Conservation (phyloP, 208 protist genomes). For the Trypanosoma mega region DNA sequence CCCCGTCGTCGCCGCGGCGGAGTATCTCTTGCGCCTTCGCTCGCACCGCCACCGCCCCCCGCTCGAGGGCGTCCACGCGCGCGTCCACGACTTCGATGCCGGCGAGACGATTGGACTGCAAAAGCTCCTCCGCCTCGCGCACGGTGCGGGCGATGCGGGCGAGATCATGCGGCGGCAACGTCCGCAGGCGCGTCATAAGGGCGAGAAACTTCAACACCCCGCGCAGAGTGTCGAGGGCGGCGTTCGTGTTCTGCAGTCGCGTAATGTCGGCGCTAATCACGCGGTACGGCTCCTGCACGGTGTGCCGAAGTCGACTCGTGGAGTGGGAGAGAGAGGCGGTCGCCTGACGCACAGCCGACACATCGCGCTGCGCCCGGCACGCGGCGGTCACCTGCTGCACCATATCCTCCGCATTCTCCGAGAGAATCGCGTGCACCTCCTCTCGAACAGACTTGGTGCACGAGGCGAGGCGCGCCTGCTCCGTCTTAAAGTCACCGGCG, state of each 20-base stretch:
- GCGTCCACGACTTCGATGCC: slow-evolving; percentile 64
- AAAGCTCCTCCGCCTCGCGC: slow-evolving; percentile 63
- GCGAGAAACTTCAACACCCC: slow-evolving; percentile 50
- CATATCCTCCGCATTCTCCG: slow-evolving; percentile 57
- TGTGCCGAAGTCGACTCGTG: slow-evolving; percentile 47
- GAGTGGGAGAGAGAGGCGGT: slow-evolving; percentile 52
- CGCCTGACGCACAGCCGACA: slow-evolving; percentile 44
- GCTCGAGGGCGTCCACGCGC: slow-evolving; percentile 47
- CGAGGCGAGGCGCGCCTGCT: slow-evolving; percentile 49
- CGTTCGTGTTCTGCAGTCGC: slow-evolving; percentile 61
- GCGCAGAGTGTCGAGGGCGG: slow-evolving; percentile 47
- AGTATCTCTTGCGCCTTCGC: slow-evolving; percentile 57
- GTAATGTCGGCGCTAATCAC: slow-evolving; percentile 49
- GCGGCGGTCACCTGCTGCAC: slow-evolving; percentile 67
- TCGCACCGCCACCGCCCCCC: slow-evolving; percentile 43
- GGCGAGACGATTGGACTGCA: slow-evolving; percentile 30
- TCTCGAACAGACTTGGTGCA: slow-evolving; percentile 52
- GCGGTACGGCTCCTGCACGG: slow-evolving; percentile 67
- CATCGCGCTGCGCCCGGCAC: slow-evolving; percentile 47
- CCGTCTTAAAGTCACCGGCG: slow-evolving; percentile 30
- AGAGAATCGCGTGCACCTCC: slow-evolving; percentile 46
- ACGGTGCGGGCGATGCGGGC: slow-evolving; percentile 61
- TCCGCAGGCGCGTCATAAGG: slow-evolving; percentile 49
- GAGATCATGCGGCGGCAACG: slow-evolving; percentile 33
- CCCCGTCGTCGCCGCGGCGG: not conserved